Conservation (phyloP, 106 monocot genomes). For the Dendrobium officinale region DNA sequence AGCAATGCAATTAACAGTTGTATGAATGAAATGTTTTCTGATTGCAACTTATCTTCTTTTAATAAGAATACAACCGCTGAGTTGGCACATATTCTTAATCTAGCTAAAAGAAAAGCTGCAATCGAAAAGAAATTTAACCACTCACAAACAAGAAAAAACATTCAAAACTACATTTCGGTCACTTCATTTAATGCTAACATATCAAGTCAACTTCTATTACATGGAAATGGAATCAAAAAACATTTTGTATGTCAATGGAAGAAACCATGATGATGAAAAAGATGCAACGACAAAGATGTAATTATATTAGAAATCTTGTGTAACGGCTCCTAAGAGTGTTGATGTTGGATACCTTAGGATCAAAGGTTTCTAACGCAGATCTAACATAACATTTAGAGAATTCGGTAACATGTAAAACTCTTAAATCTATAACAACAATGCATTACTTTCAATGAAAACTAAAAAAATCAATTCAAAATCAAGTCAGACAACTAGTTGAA, state of each 20-base stretch:
- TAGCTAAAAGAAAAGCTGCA: neutral
- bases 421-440: too few species aligned
- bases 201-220: neutral
- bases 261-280: too few species aligned
- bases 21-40: neutral
- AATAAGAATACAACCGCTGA: neutral
- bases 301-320: too few species aligned
- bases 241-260: too few species aligned
- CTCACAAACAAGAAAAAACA: neutral
- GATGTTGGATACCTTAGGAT: neutral
- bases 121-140: neutral
- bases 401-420: too few species aligned
- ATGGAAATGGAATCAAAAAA: neutral
- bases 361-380: neutral
- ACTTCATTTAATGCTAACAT: neutral
- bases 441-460: too few species aligned
- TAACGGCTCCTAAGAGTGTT: too few species aligned
- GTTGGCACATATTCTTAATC: neutral
- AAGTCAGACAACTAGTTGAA: too few species aligned
- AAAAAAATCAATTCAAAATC: too few species aligned
- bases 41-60: neutral
- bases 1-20: neutral
- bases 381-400: too few species aligned
- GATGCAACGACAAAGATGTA: too few species aligned
- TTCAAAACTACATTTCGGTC: neutral